Percentiles rank a stretch among this genome's conserved stretches.
These are phyloP conservation scores for Phytophthora fragariaefolia DNA, from an alignment of 352 stramenopile genomes.

Conservation along the genomic window DNA sequence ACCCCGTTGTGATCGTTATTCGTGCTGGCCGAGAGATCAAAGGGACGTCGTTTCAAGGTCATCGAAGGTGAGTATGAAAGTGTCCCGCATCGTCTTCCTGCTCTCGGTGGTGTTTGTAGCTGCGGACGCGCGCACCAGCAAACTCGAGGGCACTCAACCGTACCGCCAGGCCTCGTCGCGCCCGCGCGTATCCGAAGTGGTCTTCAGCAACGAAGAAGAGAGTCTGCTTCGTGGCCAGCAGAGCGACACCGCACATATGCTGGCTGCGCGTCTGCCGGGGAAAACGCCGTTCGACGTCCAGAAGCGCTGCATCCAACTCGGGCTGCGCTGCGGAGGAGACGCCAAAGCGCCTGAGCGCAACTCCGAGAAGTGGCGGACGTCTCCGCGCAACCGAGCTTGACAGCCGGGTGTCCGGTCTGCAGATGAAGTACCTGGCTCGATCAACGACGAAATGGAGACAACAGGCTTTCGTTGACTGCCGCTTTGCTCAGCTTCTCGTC, in stretches of 20 bases:
- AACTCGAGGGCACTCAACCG: constrained; percentile 22
- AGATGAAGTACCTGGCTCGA: background rate
- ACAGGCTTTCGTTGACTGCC: too few species aligned
- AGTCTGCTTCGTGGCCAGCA: constrained; percentile 52
- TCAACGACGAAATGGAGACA: background rate
- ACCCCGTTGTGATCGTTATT: background rate
- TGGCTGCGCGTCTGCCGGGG: constrained; percentile 43
- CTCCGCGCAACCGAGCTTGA: constrained; percentile 11
- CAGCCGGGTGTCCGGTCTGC: background rate
- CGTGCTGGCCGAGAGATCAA: background rate
- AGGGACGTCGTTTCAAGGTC: constrained; percentile 8
- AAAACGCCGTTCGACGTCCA: constrained; percentile 50
- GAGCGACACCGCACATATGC: constrained; percentile 43
- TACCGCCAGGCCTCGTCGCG: constrained; percentile 35
- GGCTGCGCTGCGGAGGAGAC: constrained; percentile 52
- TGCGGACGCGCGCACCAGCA: constrained; percentile 30
- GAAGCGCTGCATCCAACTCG: constrained; percentile 62
- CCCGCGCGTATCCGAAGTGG: constrained; percentile 30
- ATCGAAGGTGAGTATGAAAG: constrained; percentile 5
- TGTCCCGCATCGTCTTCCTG: background rate
- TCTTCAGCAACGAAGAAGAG: constrained; percentile 61
- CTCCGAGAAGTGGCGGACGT: constrained; percentile 54
- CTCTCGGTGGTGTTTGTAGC: background rate
- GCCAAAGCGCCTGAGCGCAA: constrained; percentile 38
- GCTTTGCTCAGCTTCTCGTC: constrained; percentile 6